These are phyloP conservation scores for Russula brevipes DNA, from an alignment of 768 basidiomycete genomes.

Conservation along the genomic window DNA sequence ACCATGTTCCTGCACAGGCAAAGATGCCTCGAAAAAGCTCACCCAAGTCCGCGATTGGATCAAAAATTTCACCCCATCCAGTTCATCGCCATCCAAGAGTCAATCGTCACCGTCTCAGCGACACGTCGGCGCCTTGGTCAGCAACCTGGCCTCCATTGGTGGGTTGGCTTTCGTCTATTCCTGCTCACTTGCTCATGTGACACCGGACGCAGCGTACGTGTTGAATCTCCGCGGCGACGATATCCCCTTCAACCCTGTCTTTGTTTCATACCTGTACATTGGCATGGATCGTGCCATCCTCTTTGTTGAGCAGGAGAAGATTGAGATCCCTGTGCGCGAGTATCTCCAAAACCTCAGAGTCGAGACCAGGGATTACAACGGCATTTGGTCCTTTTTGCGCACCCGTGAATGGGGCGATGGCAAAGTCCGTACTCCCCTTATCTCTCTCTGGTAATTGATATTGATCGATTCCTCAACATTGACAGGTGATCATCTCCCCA, in stretches of 20 bases:
- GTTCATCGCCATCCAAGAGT: constrained; percentile 57
- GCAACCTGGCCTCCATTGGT: constrained; percentile 69
- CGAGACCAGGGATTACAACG: constrained; percentile 61
- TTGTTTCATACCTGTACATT: constrained; percentile 82
- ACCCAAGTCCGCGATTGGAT: constrained; percentile 67
- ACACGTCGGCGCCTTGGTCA: constrained; percentile 63
- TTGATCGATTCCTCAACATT: neutral
- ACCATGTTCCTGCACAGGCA: constrained; percentile 35
- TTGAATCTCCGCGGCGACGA: constrained; percentile 88
- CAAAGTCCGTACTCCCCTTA: constrained; percentile 42
- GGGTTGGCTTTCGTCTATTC: constrained; percentile 25
- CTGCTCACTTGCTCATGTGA: constrained; percentile 12
- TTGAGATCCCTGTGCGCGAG: constrained; percentile 49
- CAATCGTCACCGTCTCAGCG: constrained; percentile 56
- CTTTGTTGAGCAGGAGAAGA: constrained; percentile 69
- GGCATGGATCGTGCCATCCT: constrained; percentile 56
- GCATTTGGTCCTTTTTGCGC: constrained; percentile 74
- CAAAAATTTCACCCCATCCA: constrained; percentile 48
- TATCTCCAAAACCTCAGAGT: constrained; percentile 58
- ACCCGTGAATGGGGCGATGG: constrained; percentile 73
- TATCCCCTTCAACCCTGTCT: constrained; percentile 88
- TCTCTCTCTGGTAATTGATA: neutral
- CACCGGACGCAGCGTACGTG: constrained; percentile 56
- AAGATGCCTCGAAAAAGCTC: constrained; percentile 68
- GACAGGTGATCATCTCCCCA: constrained; percentile 60